Evolutionary conservation across 2,329 filamentous ascomycete species (phyloP), one percentile per base, ranked within the genome.

Genomic region (Venturiaceae sp.): DNA sequence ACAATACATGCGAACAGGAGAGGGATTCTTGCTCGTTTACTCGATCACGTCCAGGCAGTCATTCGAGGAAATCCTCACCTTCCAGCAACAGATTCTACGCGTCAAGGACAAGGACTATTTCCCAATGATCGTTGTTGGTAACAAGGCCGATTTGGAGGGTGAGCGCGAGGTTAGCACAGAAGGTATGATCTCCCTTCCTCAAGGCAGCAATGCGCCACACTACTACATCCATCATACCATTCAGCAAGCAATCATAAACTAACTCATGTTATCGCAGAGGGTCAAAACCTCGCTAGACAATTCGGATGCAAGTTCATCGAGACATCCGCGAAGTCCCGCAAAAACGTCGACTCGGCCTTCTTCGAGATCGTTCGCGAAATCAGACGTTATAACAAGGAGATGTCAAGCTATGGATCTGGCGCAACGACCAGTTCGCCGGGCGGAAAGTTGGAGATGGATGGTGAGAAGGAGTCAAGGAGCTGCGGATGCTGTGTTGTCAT

Each of bases 81-180:
- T 97, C 77, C 92, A 97, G 76, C 92, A 97, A 80, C 94, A 99
- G 77, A 99, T 99, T 72, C 81, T 99, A 66, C 81, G 94, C 66
- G 94, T 99, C 68, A 99, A 99, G 83, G 94, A 97, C 80, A 97
- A 96, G 84, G 94, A 99, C 77, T 96, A 96, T 75, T 99, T 99
- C 80, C 94, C 94, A 66, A 97, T 99, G 80, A 96, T 97, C 60
- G 89, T 99, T 50, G 94, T 97, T 44, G 94, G 91, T 67, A 99
- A 99, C 84, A 99, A 99, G 82, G 96, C 92, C 77, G 94, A 99
- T 90, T 78, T 99, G 73, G 92, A 96, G 70, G 80, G 81, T 66
- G 92, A 99, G 77, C 84, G 94, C 70, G 88, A 92, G 68, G 94
- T 99, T 61, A 88, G 90, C 64, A 86, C 87, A 78, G 86, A 95